Percentiles rank a stretch among this genome's conserved stretches.
Conservation (phyloP, 148 eudicot genomes). For the Amaranthus cruentus region DNA sequence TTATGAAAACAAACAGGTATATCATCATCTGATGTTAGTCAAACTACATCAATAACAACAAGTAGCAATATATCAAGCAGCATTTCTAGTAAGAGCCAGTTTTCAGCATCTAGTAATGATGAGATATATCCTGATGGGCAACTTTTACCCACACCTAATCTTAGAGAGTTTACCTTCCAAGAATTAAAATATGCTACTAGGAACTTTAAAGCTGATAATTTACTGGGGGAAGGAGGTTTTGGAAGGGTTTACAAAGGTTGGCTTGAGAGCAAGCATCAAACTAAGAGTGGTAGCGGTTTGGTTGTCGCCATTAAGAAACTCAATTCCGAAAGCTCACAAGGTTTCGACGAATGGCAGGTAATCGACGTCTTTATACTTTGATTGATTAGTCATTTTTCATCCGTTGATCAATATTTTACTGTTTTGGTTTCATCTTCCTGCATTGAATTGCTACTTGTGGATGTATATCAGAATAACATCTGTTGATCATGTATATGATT, state of each 20-base stretch:
- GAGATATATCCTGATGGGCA: slow-evolving; percentile 36
- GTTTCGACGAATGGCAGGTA: slow-evolving; percentile 90
- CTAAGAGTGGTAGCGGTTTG: slow-evolving; percentile 32
- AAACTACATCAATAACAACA: neutral
- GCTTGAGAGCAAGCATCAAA: slow-evolving; percentile 46
- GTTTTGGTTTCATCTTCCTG: no score
- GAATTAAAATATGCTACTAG: slow-evolving; percentile 58
- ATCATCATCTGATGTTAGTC: neutral
- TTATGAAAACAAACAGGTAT: neutral
- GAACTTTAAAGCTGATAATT: slow-evolving; percentile 49
- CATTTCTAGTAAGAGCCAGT: slow-evolving; percentile 45
- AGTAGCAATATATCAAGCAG: slow-evolving; percentile 42
- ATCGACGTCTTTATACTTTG: neutral
- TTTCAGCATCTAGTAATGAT: slow-evolving; percentile 44
- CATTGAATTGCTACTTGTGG: no score
- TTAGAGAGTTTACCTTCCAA: slow-evolving; percentile 43
- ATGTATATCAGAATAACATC: neutral
- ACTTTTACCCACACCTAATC: slow-evolving; percentile 42
- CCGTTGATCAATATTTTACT: neutral
- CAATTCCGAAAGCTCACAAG: slow-evolving; percentile 67
- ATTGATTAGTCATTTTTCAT: neutral
- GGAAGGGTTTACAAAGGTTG: slow-evolving; percentile 68
- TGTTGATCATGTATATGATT: neutral
- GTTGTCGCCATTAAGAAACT: slow-evolving; percentile 73
- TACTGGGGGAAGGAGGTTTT: slow-evolving; percentile 51